Evolutionary conservation across 176 grass and related monocot species (phyloP).

Genomic region (Zoysia japonica): DNA sequence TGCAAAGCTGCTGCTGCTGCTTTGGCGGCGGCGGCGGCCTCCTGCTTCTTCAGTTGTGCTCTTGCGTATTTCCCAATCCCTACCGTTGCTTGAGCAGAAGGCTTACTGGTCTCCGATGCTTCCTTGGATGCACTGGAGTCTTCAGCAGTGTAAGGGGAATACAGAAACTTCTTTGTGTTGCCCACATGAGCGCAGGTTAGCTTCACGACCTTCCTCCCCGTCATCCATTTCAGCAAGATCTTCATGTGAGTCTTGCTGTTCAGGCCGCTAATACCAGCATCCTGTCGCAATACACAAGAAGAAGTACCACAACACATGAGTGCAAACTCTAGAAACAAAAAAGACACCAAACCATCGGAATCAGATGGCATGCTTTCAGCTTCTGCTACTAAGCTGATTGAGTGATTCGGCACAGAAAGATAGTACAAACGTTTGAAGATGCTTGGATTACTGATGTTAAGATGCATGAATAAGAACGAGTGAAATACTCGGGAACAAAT

Average conservation of each 20-base stretch:
- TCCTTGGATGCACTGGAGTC: neutral
- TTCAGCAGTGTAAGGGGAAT: constrained; percentile 38
- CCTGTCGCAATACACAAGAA: constrained; percentile 50
- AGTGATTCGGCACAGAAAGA: neutral
- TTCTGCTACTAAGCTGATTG: neutral
- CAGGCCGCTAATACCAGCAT: constrained; percentile 50
- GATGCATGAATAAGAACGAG: neutral
- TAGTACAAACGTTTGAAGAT: neutral
- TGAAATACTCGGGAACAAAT: neutral
- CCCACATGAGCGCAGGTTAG: constrained; percentile 46
- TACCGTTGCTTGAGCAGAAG: neutral
- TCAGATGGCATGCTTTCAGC: neutral
- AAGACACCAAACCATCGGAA: neutral
- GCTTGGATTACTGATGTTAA: neutral
- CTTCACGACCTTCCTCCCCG: constrained; percentile 56
- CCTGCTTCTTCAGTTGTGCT: constrained; percentile 26
- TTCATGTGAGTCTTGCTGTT: constrained; percentile 90
- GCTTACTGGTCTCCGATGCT: neutral
- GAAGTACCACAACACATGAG: too few species aligned
- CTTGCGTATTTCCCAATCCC: constrained; percentile 3
- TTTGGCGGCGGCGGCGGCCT: neutral
- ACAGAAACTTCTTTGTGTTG: constrained; percentile 59
- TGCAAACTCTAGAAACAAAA: neutral
- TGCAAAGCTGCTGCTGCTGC: neutral
- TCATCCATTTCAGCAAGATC: constrained; percentile 84